These are phyloP conservation scores for Ricinus communis DNA, from an alignment of 345 rosid species.

Conservation along the genomic window DNA sequence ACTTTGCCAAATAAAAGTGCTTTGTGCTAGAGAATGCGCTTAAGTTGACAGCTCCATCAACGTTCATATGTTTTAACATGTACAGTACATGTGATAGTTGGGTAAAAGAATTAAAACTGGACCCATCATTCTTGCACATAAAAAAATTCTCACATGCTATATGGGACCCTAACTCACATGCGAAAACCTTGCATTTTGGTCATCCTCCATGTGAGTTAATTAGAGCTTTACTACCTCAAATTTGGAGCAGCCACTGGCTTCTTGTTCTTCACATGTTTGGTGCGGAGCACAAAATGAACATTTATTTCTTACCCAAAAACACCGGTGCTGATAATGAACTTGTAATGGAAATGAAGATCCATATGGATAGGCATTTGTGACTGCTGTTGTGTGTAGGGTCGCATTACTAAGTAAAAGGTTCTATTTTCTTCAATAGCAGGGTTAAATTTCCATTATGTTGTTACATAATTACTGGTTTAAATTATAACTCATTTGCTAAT, in stretches of 20 bases:
- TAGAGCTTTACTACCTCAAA: background rate
- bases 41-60: conserved; percentile 8
- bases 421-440: too few species aligned
- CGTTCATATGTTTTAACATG: background rate
- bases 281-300: background rate
- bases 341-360: background rate
- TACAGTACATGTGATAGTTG: background rate
- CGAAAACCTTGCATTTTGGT: background rate
- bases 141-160: conserved; percentile 23
- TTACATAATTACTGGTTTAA: too few species aligned
- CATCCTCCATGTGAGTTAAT: conserved; percentile 6
- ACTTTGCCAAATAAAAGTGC: background rate
- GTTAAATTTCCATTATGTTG: too few species aligned
- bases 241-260: background rate
- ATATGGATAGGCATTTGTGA: too few species aligned
- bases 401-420: too few species aligned
- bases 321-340: background rate
- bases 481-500: too few species aligned
- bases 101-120: conserved; percentile 5
- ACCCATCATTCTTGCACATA: conserved; percentile 1
- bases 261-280: background rate
- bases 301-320: background rate
- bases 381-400: too few species aligned
- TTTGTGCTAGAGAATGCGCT: background rate
- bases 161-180: conserved; percentile 35